These are phyloP conservation scores for Plantago lanceolata DNA, from an alignment of 305 asterid species.

Conservation along the genomic window DNA sequence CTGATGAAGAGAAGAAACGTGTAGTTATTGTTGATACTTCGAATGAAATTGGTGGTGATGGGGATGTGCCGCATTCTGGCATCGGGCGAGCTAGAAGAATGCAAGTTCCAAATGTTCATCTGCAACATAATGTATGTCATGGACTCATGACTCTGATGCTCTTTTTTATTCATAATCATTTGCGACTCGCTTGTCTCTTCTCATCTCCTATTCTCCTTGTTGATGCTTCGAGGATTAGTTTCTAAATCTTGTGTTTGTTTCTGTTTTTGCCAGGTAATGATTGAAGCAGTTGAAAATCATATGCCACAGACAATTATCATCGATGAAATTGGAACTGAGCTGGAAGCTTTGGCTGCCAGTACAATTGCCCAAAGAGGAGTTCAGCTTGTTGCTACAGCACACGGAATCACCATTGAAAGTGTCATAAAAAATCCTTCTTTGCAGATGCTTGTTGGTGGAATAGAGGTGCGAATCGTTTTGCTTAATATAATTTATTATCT, in stretches of 20 bases:
- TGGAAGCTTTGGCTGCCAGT: slow-evolving; percentile 95
- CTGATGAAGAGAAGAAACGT: slow-evolving; percentile 84
- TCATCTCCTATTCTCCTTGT: too few species aligned
- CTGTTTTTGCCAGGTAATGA: slow-evolving; percentile 66
- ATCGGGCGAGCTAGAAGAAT: slow-evolving; percentile 96
- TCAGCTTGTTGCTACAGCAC: slow-evolving; percentile 98
- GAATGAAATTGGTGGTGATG: slow-evolving; percentile 97
- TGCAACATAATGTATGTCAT: slow-evolving; percentile 87
- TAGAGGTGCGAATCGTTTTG: slow-evolving; percentile 52
- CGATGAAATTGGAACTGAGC: slow-evolving; percentile 96
- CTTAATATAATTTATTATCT: too few species aligned
- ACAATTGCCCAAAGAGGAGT: slow-evolving; percentile 99
- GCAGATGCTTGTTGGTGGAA: slow-evolving; percentile 96
- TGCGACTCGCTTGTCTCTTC: too few species aligned
- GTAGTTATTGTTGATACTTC: slow-evolving; percentile 96
- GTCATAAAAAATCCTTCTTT: slow-evolving; percentile 82
- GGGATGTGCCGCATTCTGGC: slow-evolving; percentile 95
- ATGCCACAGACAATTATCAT: slow-evolving; percentile 93
- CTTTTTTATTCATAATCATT: slow-evolving; percentile 2
- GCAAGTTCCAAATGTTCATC: slow-evolving; percentile 93
- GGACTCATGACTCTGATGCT: slow-evolving; percentile 12
- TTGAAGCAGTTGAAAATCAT: slow-evolving; percentile 98
- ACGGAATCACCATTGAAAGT: slow-evolving; percentile 87
- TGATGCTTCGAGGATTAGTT: too few species aligned
- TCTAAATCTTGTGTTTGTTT: slow-evolving; percentile 21